A percentile compares a stretch with the other conserved stretches of the same genome.
These are phyloP conservation scores for Caryocar brasiliense DNA, from an alignment of 441 rosid genomes.

Conservation along the genomic window DNA sequence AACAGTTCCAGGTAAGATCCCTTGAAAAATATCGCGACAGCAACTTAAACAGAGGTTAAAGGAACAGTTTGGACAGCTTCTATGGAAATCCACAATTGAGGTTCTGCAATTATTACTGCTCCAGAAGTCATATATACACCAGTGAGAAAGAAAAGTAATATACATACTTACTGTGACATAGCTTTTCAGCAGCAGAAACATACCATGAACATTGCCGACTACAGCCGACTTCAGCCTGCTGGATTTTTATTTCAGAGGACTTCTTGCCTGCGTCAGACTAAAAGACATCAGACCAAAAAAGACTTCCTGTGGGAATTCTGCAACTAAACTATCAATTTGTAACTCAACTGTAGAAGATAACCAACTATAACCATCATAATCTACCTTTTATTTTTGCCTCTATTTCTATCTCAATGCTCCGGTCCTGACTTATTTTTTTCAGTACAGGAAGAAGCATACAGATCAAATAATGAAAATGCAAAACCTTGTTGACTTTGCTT, in stretches of 20 bases:
- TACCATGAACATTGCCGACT: constrained; percentile 52
- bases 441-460: constrained; percentile 91
- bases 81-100: constrained; percentile 48
- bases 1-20: constrained; percentile 28
- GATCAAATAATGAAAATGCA: constrained; percentile 78
- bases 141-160: constrained; percentile 19
- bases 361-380: not conserved
- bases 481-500: constrained; percentile 58
- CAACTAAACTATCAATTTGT: not conserved
- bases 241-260: constrained; percentile 38
- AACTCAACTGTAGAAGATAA: constrained; percentile 7
- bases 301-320: not conserved
- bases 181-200: constrained; percentile 21
- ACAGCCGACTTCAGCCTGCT: constrained; percentile 35
- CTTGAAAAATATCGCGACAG: constrained; percentile 41
- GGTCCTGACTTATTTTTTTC: constrained; percentile 63
- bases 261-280: constrained; percentile 38
- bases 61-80: constrained; percentile 68
- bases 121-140: constrained; percentile 23
- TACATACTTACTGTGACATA: no score
- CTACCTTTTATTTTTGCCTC: constrained; percentile 72
- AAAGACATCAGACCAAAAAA: constrained; percentile 17
- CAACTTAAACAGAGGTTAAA: constrained; percentile 58
- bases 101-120: constrained; percentile 53
- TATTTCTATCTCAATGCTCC: constrained; percentile 47